Percentiles rank a stretch among this genome's conserved stretches.
Evolutionary conservation across 1,139 yeast species (phyloP).

Genomic region (Yamadazyma diddensiae): DNA sequence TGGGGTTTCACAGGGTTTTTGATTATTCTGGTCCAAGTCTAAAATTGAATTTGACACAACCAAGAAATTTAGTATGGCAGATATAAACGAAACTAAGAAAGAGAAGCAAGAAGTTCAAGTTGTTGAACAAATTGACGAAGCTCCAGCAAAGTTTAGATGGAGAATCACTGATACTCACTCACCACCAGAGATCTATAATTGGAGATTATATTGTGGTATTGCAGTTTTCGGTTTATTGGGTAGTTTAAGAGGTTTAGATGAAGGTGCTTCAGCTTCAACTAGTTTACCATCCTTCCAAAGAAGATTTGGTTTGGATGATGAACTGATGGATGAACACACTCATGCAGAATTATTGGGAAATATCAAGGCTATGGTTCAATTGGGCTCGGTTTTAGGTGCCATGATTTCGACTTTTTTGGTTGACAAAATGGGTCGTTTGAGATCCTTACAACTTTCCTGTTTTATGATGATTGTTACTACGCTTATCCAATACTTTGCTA

Average conservation of each 20-base stretch:
- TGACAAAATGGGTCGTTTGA: conserved; percentile 54
- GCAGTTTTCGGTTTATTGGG: conserved; percentile 58
- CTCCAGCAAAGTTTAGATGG: conserved; percentile 24
- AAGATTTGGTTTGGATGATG: conserved; percentile 47
- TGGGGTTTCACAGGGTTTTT: background rate
- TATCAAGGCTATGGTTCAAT: conserved; percentile 60
- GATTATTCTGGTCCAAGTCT: background rate
- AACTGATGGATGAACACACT: conserved; percentile 28
- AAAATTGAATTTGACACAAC: background rate
- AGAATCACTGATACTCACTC: conserved; percentile 32
- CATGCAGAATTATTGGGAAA: conserved; percentile 51
- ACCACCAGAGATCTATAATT: conserved; percentile 50
- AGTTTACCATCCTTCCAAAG: conserved; percentile 44
- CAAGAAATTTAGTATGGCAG: conserved; percentile 2
- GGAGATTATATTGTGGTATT: conserved; percentile 44
- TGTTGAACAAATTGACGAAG: conserved; percentile 4
- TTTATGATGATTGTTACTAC: conserved; percentile 46
- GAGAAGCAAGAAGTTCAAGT: conserved; percentile 1
- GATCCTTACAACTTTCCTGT: conserved; percentile 48
- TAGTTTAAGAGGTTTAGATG: conserved; percentile 61
- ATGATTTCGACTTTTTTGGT: conserved; percentile 47
- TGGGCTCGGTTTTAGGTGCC: conserved; percentile 60
- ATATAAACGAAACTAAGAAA: conserved; percentile 5
- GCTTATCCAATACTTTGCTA: conserved; percentile 46
- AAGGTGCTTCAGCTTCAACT: conserved; percentile 47